Conservation (phyloP, 2,329 filamentous ascomycete genomes). For the Xylariaceae sp. region DNA sequence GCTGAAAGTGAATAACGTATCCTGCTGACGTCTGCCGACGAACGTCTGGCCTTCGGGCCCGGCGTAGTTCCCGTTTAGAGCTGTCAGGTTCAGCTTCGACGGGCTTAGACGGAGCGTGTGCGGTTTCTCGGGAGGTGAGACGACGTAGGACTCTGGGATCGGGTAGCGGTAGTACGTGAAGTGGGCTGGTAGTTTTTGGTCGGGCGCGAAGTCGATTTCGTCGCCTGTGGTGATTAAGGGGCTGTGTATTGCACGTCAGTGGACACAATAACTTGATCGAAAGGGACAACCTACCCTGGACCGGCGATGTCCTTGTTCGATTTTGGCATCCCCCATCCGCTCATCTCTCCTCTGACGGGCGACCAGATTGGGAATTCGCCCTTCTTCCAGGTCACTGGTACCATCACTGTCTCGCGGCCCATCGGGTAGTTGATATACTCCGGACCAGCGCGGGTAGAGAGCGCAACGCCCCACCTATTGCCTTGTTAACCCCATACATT, state of each 20-base stretch:
- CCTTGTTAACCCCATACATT: constrained; percentile 2
- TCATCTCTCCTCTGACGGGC: constrained; percentile 45
- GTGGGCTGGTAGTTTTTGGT: constrained; percentile 55
- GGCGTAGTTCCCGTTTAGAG: constrained; percentile 54
- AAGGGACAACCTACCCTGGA: constrained; percentile 36
- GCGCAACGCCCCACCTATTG: constrained; percentile 49
- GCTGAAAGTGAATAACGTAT: constrained; percentile 60
- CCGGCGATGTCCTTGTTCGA: constrained; percentile 33
- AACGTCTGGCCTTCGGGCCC: constrained; percentile 59
- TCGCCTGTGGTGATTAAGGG: constrained; percentile 53
- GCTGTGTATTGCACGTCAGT: no score
- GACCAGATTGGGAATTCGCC: constrained; percentile 47
- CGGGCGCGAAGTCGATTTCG: constrained; percentile 53
- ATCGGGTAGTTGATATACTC: constrained; percentile 50
- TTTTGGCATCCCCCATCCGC: constrained; percentile 40
- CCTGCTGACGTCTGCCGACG: constrained; percentile 60
- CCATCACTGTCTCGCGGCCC: constrained; percentile 53
- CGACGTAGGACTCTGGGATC: constrained; percentile 50
- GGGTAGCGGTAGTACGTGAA: constrained; percentile 65
- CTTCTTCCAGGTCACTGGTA: constrained; percentile 47
- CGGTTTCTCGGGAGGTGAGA: constrained; percentile 51
- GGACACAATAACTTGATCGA: no score
- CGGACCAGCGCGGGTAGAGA: constrained; percentile 50
- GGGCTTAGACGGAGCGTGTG: constrained; percentile 55
- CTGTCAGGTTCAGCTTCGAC: constrained; percentile 60